Evolutionary conservation across 2,329 filamentous ascomycete species (phyloP), one percentile per base, ranked within the genome.

Genomic region (Calonectria henricotiae): DNA sequence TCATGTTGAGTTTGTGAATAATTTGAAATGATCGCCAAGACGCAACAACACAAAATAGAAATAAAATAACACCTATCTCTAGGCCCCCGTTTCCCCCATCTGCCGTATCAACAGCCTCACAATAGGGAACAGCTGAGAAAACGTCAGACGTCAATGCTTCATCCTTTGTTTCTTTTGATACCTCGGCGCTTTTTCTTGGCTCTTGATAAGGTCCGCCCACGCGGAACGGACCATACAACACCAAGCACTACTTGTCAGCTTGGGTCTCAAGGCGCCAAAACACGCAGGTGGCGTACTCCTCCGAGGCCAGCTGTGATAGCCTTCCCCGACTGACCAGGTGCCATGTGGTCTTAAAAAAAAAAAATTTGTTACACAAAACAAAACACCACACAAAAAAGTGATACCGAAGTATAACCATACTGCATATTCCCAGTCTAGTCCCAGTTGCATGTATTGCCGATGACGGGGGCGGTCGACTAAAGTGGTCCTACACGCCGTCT

Each of bases 371-470:
- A 20, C 8, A 9, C n/a, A 12, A 23, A 23, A 58, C 37, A 54
- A 20, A 54, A 35, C n/a, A 5, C 20, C 27, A 60, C 13, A 27
- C 17, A 7, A 32, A 25, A 12, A 58, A 23, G 55, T 58, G 51
- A 58, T 17, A 58, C 51, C 51, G 51, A 58, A 39, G 51, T 17
- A 39, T 27, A 58, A 39, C 51, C 51, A 58, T 58, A 13, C 51
- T 58, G 20, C n/a, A 37, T 37, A 39, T 60, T 17, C 44, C 51
- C 60, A 35, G 17, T 27, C 35, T 47, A 17, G 30, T 51, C 62
- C 43, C 61, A 47, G 41, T 27, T 62, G 62, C 67, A 61, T 61
- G 67, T 54, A 65, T 69, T 69, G 35, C 67, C 67, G 62, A 54
- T 47, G 64, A 69, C 62, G 62, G 67, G 67, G 60, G 67, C 25